phyloP scores from a whole-genome alignment of 2,329 filamentous ascomycete species.

The Calonectria pseudoreteaudii region DNA sequence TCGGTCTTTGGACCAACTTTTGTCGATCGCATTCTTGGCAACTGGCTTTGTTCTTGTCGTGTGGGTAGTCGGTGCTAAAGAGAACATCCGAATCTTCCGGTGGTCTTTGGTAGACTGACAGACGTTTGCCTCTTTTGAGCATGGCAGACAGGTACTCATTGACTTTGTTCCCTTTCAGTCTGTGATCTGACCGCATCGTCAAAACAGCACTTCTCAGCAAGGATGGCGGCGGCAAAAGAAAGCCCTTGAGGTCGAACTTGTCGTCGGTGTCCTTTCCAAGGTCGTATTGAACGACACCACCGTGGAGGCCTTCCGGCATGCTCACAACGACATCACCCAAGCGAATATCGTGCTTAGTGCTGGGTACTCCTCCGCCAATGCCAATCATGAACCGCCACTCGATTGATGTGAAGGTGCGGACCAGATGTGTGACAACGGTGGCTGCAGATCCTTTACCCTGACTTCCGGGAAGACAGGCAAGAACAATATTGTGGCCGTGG shows the following conservation, averaged over 20 bases:
- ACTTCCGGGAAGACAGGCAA: slow-evolving; percentile 42
- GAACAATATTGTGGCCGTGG: slow-evolving; percentile 40
- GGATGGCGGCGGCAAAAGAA: slow-evolving; percentile 28
- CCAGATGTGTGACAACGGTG: slow-evolving; percentile 38
- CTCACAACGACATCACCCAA: slow-evolving; percentile 39
- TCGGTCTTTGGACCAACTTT: neutral
- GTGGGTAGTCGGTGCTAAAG: slow-evolving; percentile 26
- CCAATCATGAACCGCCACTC: slow-evolving; percentile 42
- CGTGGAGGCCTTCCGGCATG: slow-evolving; percentile 15
- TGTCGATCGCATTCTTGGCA: slow-evolving; percentile 20
- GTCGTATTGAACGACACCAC: slow-evolving; percentile 39
- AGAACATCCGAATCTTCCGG: slow-evolving; percentile 22
- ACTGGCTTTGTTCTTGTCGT: neutral
- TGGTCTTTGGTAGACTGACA: slow-evolving; percentile 26
- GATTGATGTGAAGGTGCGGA: slow-evolving; percentile 39
- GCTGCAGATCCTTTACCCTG: slow-evolving; percentile 42
- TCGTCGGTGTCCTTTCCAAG: slow-evolving; percentile 29
- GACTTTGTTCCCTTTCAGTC: slow-evolving; percentile 22
- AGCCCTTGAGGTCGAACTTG: slow-evolving; percentile 30
- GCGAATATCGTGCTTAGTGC: slow-evolving; percentile 44
- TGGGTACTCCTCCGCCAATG: slow-evolving; percentile 38
- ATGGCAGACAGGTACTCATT: slow-evolving; percentile 13
- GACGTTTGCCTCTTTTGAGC: neutral
- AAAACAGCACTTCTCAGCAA: slow-evolving; percentile 27
- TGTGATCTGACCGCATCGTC: slow-evolving; percentile 31